Conservation (phyloP, 1,284 basidiomycete species). For the Naganishia cerealis region DNA sequence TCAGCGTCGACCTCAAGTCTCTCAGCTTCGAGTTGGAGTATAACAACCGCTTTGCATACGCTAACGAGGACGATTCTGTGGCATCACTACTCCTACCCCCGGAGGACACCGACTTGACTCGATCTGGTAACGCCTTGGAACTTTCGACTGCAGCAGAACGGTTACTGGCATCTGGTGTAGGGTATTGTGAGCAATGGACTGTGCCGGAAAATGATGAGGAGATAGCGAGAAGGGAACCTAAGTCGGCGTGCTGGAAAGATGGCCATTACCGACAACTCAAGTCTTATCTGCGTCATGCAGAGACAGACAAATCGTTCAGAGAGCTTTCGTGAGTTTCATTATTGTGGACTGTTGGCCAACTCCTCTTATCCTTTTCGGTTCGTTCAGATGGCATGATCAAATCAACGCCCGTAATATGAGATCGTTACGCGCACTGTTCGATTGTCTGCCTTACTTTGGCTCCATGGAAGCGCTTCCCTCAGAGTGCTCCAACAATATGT, state of each 20-base stretch:
- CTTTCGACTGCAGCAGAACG: background rate
- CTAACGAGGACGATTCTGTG: slow-evolving; percentile 5
- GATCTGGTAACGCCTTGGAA: background rate
- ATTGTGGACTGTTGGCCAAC: background rate
- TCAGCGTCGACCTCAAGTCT: background rate
- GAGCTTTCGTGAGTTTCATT: slow-evolving; percentile 17
- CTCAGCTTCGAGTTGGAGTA: slow-evolving; percentile 11
- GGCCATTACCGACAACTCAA: slow-evolving; percentile 25
- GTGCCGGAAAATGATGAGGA: slow-evolving; percentile 9
- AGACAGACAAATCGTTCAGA: slow-evolving; percentile 5
- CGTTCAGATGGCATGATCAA: slow-evolving; percentile 14
- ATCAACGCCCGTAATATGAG: slow-evolving; percentile 7
- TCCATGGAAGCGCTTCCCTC: background rate
- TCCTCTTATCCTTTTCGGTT: background rate
- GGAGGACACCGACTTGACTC: background rate
- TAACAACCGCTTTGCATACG: slow-evolving; percentile 8
- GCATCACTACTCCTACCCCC: background rate
- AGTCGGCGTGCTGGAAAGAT: slow-evolving; percentile 16
- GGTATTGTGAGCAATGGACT: slow-evolving; percentile 5
- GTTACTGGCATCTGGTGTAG: slow-evolving; percentile 1
- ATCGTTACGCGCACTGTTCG: background rate
- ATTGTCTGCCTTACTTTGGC: slow-evolving; percentile 5
- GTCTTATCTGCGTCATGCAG: background rate
- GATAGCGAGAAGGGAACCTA: background rate
- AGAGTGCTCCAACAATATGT: slow-evolving; percentile 5